Evolutionary conservation across 129 eudicot species (phyloP).

Genomic region (Kitagawia praeruptora): DNA sequence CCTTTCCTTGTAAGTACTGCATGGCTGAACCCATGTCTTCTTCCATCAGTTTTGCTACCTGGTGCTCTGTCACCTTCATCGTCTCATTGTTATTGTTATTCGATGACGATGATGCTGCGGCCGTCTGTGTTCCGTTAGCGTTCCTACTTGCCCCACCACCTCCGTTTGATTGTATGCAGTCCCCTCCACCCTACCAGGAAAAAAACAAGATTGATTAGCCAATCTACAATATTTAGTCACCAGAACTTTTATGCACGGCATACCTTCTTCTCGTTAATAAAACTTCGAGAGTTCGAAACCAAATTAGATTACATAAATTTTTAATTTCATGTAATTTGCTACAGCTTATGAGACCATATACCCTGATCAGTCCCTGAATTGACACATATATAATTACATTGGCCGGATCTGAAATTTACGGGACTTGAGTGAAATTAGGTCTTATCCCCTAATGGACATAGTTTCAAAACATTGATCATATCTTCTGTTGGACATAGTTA

Average conservation of each 20-base stretch:
- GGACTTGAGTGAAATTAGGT: too few species aligned
- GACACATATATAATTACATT: too few species aligned
- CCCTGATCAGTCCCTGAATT: too few species aligned
- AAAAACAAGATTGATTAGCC: background rate
- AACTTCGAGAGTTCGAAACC: background rate
- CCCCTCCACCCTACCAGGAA: constrained; percentile 31
- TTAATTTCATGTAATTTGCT: background rate
- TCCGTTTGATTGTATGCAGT: constrained; percentile 19
- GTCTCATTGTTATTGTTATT: constrained; percentile 23
- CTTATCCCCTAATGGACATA: too few species aligned
- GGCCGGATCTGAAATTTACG: too few species aligned
- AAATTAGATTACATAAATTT: background rate
- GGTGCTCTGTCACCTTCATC: constrained; percentile 64
- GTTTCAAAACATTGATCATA: background rate
- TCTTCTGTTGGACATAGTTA: background rate
- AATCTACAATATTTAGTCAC: background rate
- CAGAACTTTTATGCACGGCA: too few species aligned
- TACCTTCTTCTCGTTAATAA: too few species aligned
- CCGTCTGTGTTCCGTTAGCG: constrained; percentile 30
- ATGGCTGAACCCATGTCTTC: constrained; percentile 96
- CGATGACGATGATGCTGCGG: constrained; percentile 36
- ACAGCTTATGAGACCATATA: too few species aligned
- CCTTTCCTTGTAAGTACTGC: constrained; percentile 89
- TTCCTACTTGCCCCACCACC: constrained; percentile 16
- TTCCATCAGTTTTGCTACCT: constrained; percentile 83